These are phyloP conservation scores for Aegilops longissima DNA, from an alignment of 176 grass and related monocot species.

Conservation along the genomic window DNA sequence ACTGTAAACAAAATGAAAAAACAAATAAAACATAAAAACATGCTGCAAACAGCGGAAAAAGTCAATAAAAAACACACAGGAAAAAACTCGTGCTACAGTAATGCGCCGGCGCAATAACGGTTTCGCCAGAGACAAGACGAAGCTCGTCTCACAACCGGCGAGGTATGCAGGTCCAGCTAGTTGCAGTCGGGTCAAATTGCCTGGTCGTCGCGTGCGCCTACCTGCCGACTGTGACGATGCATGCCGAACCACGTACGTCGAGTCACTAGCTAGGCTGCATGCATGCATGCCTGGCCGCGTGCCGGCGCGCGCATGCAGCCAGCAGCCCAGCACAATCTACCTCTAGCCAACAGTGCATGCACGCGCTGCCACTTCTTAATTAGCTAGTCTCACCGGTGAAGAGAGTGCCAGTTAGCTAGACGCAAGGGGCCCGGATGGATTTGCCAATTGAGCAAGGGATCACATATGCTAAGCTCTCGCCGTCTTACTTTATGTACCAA, in stretches of 20 bases:
- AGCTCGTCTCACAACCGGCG: too few species aligned
- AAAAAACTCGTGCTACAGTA: too few species aligned
- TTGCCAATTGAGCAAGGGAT: background rate
- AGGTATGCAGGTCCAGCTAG: too few species aligned
- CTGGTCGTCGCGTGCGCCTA: too few species aligned
- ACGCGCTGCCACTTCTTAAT: background rate
- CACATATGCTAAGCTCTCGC: background rate
- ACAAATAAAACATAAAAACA: too few species aligned
- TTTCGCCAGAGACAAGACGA: too few species aligned
- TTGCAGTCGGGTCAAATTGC: too few species aligned
- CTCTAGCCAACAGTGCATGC: background rate
- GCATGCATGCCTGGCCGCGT: background rate
- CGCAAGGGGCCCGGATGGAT: background rate
- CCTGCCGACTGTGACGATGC: background rate
- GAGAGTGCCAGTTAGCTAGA: background rate
- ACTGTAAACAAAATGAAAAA: too few species aligned
- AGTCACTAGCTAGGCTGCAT: background rate
- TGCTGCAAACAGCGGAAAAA: too few species aligned
- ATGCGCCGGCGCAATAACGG: too few species aligned
- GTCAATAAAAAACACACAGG: too few species aligned
- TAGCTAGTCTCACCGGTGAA: background rate
- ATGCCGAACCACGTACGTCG: background rate
- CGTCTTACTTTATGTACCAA: background rate
- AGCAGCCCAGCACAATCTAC: background rate
- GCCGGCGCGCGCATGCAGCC: background rate